Percentiles rank a stretch among this genome's conserved stretches.
phyloP scores from a whole-genome alignment of 2,329 filamentous ascomycete species.

The Leptosphaerulina australis region DNA sequence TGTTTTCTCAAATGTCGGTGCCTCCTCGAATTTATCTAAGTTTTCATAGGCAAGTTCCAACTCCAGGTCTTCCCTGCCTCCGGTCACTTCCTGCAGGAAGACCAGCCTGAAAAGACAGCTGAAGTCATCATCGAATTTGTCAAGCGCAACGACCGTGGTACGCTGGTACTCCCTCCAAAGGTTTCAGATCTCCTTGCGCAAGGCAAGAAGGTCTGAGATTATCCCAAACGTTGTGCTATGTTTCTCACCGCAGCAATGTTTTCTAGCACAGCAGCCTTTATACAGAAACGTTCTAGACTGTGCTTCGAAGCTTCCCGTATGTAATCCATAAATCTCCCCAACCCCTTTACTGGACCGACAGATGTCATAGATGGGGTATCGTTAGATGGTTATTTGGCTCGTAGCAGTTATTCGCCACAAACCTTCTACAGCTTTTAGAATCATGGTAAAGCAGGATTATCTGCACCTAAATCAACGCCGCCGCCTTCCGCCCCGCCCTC shows the following conservation, averaged over 20 bases:
- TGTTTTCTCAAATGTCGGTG: constrained; percentile 22
- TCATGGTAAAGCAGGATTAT: constrained; percentile 32
- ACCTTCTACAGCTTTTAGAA: background rate
- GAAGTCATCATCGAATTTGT: constrained; percentile 88
- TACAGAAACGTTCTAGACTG: background rate
- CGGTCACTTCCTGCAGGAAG: constrained; percentile 96
- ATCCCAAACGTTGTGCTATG: background rate
- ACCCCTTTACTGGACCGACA: background rate
- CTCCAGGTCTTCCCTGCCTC: constrained; percentile 93
- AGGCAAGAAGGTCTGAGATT: constrained; percentile 56
- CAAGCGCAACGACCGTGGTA: constrained; percentile 83
- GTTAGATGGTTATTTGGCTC: background rate
- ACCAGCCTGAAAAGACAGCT: constrained; percentile 88
- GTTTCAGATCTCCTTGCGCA: constrained; percentile 63
- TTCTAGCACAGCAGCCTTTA: background rate
- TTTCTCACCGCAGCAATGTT: no score
- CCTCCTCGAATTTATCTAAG: constrained; percentile 27
- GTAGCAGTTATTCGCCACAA: background rate
- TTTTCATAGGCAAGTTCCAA: constrained; percentile 79
- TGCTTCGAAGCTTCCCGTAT: background rate
- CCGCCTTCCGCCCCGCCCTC: constrained; percentile 28
- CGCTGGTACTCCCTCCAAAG: constrained; percentile 87
- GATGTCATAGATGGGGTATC: constrained; percentile 17
- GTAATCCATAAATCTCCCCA: background rate
- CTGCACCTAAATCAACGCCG: constrained; percentile 17